A percentile compares a stretch with the other conserved stretches of the same genome.
Evolutionary conservation across 208 protist species (phyloP).

Genomic region (Leishmania major): DNA sequence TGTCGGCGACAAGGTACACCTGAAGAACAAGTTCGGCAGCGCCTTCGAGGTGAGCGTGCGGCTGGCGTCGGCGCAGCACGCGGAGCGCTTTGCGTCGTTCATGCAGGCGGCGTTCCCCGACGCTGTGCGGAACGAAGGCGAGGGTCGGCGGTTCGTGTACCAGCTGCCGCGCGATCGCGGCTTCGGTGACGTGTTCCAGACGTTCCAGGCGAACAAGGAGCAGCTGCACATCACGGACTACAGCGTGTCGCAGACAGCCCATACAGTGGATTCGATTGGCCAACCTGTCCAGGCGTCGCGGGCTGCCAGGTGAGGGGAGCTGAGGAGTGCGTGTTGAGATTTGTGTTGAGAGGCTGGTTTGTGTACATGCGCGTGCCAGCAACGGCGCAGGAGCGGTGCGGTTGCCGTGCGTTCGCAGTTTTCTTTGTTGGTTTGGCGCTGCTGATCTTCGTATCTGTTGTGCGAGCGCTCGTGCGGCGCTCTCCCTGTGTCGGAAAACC

Average conservation of each 20-base stretch:
- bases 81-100: conserved; percentile 33
- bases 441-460: too few relatives aligned
- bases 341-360: too few relatives aligned
- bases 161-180: conserved; percentile 33
- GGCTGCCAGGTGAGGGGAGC: neutral
- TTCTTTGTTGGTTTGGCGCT: too few relatives aligned
- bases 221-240: conserved; percentile 62
- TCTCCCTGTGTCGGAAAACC: too few relatives aligned
- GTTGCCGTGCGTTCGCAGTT: too few relatives aligned
- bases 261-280: conserved; percentile 46
- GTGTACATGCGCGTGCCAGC: too few relatives aligned
- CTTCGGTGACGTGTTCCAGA: conserved; percentile 43
- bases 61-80: conserved; percentile 19
- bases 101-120: conserved; percentile 37
- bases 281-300: neutral
- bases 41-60: conserved; percentile 65
- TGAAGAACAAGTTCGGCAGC: conserved; percentile 72
- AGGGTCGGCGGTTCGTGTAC: conserved; percentile 48
- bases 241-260: conserved; percentile 71
- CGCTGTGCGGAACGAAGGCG: conserved; percentile 38
- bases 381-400: too few relatives aligned
- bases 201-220: conserved; percentile 40
- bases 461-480: too few relatives aligned
- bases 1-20: conserved; percentile 72
- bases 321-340: too few relatives aligned